These are phyloP conservation scores for Bipolaris oryzae DNA, from an alignment of 2,329 filamentous ascomycete species.

Conservation along the genomic window DNA sequence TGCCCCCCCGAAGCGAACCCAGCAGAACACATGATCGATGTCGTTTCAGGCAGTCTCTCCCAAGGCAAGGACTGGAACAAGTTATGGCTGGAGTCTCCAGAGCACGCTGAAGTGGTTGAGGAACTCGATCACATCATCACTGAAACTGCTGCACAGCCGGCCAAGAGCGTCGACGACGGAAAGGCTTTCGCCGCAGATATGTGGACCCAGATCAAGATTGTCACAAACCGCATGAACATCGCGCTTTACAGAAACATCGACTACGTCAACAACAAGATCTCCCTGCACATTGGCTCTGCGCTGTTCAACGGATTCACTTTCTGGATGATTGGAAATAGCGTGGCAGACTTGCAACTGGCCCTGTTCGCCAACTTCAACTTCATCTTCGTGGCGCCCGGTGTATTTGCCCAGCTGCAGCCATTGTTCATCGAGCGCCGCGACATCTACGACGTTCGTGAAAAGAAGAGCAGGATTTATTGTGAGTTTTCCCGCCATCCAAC, in stretches of 20 bases:
- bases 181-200: neutral
- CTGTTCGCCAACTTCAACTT: constrained; percentile 57
- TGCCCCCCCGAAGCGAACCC: constrained; percentile 73
- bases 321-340: constrained; percentile 20
- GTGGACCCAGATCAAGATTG: neutral
- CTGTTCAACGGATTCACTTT: constrained; percentile 28
- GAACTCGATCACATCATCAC: neutral
- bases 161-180: neutral
- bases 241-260: neutral
- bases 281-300: neutral
- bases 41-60: constrained; percentile 32
- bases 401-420: constrained; percentile 47
- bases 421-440: constrained; percentile 51
- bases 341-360: constrained; percentile 47
- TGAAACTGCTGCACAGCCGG: neutral
- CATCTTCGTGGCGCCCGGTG: constrained; percentile 45
- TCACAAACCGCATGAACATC: constrained; percentile 3
- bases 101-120: neutral
- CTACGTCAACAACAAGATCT: constrained; percentile 1
- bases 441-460: constrained; percentile 63
- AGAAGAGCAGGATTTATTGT: constrained; percentile 70
- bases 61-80: constrained; percentile 3
- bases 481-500: neutral
- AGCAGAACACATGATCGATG: constrained; percentile 74
- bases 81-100: neutral